Evolutionary conservation across 2,329 filamentous ascomycete genomes (phyloP), one percentile per base, ranked within the genome.

Genomic region (Sclerotinia nivalis): DNA sequence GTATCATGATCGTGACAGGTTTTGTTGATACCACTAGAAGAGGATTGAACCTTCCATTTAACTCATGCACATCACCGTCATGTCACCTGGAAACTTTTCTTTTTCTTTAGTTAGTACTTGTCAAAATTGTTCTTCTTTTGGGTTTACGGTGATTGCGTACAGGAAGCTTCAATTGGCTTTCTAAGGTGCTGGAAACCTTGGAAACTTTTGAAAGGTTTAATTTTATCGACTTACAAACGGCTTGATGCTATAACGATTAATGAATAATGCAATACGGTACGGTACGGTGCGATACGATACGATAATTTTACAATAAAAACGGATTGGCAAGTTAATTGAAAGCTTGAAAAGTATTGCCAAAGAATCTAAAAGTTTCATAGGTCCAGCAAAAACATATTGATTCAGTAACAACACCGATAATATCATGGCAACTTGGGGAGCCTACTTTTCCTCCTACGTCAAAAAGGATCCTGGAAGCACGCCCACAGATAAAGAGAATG

Each of bases 371-470:
- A 56, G 20, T 12, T n/a, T 25, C 9, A n/a, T 45, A 49, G 50
- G 6, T 40, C 8, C 4, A 28, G 3, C n/a, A 52, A 47, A 28
- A 28, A 28, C n/a, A 13, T 20, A 15, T 28, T 28, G 47, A 64
- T 45, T 54, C 1, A 31, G 15, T 9, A n/a, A 40, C 15, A 9
- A 28, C 6, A 31, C 10, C 34, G 28, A 54, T 31, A 25, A 22
- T n/a, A 69, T 22, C 37, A 72, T 74, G 72, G 69, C 73, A 55
- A 74, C 73, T 37, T 74, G 73, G 73, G 73, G 73, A 20, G 40
- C 71, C 25, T 74, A 74, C 59, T 73, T 74, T 28, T 43, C 60
- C 25, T 72, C 69, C 8, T 73, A 72, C 66, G 71, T 73, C n/a
- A 74, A 73, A 69, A 72, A 72, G 58, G 67, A 65, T 28, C 50